These are phyloP conservation scores for Fusarium floridanum DNA, from an alignment of 2,329 filamentous ascomycete species.

Conservation along the genomic window DNA sequence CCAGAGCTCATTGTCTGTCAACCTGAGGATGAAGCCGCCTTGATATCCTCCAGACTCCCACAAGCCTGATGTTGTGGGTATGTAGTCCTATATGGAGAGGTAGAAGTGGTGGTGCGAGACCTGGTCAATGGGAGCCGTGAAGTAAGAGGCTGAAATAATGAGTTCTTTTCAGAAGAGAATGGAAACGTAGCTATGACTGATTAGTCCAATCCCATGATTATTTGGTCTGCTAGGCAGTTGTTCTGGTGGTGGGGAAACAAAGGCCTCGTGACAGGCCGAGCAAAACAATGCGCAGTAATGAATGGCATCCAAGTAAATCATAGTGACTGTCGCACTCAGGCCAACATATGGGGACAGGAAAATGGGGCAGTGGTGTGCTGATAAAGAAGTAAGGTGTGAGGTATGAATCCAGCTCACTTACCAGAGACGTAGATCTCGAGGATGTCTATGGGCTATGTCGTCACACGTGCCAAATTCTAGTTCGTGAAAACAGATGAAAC, in stretches of 20 bases:
- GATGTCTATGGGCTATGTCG: slow-evolving; percentile 47
- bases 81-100: neutral
- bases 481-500: slow-evolving; percentile 44
- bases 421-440: slow-evolving; percentile 45
- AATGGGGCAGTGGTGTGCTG: slow-evolving; percentile 19
- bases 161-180: slow-evolving; percentile 33
- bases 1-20: slow-evolving; percentile 63
- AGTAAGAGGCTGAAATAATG: slow-evolving; percentile 21
- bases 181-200: slow-evolving; percentile 38
- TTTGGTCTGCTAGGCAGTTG: slow-evolving; percentile 16
- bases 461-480: slow-evolving; percentile 47
- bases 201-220: slow-evolving; percentile 39
- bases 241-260: slow-evolving; percentile 31
- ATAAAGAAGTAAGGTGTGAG: slow-evolving; percentile 11
- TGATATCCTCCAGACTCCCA: slow-evolving; percentile 20
- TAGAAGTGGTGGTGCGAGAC: neutral
- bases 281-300: slow-evolving; percentile 23
- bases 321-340: slow-evolving; percentile 9
- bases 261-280: slow-evolving; percentile 25
- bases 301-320: slow-evolving; percentile 15
- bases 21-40: slow-evolving; percentile 21
- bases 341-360: slow-evolving; percentile 10
- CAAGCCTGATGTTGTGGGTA: neutral
- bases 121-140: slow-evolving; percentile 8
- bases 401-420: slow-evolving; percentile 28